Evolutionary conservation across 2,329 filamentous ascomycete genomes (phyloP), one percentile per base, ranked within the genome.

Genomic region (Stagonosporopsis vannaccii): DNA sequence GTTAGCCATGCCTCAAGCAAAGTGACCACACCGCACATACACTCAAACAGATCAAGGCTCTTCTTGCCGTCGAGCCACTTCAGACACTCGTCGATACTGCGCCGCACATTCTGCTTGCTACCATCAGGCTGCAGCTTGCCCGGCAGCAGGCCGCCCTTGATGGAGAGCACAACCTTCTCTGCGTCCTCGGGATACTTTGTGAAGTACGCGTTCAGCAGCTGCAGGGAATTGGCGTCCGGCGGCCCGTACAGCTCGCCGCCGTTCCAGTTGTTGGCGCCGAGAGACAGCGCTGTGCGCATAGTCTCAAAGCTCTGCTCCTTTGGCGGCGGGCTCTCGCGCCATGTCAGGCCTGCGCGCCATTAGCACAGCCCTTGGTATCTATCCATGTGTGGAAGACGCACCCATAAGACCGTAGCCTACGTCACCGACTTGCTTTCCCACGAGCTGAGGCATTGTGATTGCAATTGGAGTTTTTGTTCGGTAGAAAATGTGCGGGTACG

Each of bases 191-290:
- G 82, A 59, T 84, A 80, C 61, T 80, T 77, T 23, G 75, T 75
- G 62, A 84, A 84, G 66, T 84, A 84, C 45, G 77, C 78, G 20
- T 78, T 77, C 22, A 84, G 74, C 6, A 84, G 70, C 28, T 81
- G 77, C 0, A 84, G 73, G 11, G 75, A 79, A 65, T 82, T 84
- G 59, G 70, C 71, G 30, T 80, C 74, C 1, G 78, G 73, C 0
- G 75, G 69, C 12, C 81, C 81, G 64, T 83, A 83, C 51, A 82
- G 56, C 59, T 81, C 79, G 54, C 80, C 81, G 36, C 78, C 81
- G 59, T 82, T 83, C 80, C 80, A 83, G 59, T 78, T 76, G 62
- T 78, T 79, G n/a, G 78, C 72, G 26, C 80, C 80, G 13, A 63
- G 53, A 2, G 71, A 62, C 15, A 81, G 63, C 25, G 79, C 77